Conservation (phyloP, 2,329 filamentous ascomycete species). For the Talaromyces amestolkiae region DNA sequence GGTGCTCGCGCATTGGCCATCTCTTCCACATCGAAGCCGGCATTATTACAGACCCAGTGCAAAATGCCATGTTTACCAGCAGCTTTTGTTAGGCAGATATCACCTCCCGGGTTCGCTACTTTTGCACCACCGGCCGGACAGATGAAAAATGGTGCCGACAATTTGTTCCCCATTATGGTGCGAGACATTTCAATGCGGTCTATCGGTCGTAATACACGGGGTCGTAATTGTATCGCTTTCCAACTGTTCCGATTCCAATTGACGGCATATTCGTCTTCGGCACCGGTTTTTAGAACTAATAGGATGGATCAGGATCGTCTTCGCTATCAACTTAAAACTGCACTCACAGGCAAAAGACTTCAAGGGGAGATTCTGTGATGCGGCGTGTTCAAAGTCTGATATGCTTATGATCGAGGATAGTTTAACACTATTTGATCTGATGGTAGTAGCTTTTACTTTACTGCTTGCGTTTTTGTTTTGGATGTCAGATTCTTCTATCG, state of each 20-base stretch:
- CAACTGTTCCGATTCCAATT: background rate
- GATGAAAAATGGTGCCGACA: background rate
- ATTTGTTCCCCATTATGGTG: background rate
- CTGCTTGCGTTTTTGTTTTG: background rate
- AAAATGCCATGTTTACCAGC: background rate
- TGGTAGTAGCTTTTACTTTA: background rate
- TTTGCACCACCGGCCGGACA: background rate
- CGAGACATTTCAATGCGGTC: background rate
- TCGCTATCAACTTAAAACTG: background rate
- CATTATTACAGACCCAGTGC: background rate
- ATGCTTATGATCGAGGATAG: background rate
- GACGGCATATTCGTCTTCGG: background rate
- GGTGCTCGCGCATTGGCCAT: background rate
- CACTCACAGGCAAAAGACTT: background rate
- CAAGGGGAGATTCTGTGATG: background rate
- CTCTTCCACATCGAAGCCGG: background rate
- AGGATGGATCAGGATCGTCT: background rate
- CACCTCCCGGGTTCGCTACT: background rate
- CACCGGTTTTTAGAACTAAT: background rate
- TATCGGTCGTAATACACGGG: background rate
- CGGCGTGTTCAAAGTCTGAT: background rate
- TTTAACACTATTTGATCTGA: background rate
- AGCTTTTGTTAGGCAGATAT: background rate
- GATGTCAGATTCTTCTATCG: background rate
- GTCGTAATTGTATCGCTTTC: background rate